phyloP scores from a whole-genome alignment of 495 filamentous ascomycete genomes.

The Trichocladium uniseriatum region DNA sequence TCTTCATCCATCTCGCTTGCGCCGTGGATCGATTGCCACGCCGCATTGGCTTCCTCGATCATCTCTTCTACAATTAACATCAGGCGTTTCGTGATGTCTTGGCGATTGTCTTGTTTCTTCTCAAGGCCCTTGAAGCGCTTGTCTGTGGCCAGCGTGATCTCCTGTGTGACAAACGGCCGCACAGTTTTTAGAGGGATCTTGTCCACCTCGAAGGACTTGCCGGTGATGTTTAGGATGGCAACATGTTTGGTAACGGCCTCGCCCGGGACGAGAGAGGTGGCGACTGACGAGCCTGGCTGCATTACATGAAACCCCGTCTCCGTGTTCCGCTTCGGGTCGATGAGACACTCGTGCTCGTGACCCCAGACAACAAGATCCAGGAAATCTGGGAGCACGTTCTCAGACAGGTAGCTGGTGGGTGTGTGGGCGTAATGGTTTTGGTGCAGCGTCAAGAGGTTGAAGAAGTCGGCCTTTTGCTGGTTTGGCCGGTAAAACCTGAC shows the following conservation, averaged over 20 bases:
- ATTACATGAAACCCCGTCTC: constrained; percentile 91
- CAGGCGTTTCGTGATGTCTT: constrained; percentile 67
- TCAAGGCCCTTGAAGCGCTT: constrained; percentile 66
- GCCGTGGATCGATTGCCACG: constrained; percentile 70
- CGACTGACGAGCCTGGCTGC: constrained; percentile 93
- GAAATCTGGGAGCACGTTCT: constrained; percentile 88
- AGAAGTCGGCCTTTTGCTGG: constrained; percentile 83
- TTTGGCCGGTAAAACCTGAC: constrained; percentile 87
- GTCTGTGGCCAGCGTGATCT: constrained; percentile 70
- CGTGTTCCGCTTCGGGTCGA: constrained; percentile 70
- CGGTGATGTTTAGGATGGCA: constrained; percentile 72
- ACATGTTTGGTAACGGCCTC: constrained; percentile 91
- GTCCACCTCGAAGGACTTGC: constrained; percentile 72
- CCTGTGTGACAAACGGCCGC: constrained; percentile 79
- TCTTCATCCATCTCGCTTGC: constrained; percentile 41
- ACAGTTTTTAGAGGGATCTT: constrained; percentile 79
- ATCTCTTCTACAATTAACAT: constrained; percentile 70
- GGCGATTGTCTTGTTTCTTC: constrained; percentile 71
- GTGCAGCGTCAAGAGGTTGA: constrained; percentile 91
- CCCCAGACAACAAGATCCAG: constrained; percentile 92
- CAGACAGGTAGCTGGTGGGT: constrained; percentile 81
- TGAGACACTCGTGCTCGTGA: constrained; percentile 94
- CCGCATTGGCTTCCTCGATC: constrained; percentile 71
- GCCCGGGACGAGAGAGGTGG: constrained; percentile 81
- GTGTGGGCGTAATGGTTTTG: constrained; percentile 93